Evolutionary conservation across 371 early-diverging fungal species (phyloP), one percentile per base, ranked within the genome.

Genomic region (Mucor indicus): DNA sequence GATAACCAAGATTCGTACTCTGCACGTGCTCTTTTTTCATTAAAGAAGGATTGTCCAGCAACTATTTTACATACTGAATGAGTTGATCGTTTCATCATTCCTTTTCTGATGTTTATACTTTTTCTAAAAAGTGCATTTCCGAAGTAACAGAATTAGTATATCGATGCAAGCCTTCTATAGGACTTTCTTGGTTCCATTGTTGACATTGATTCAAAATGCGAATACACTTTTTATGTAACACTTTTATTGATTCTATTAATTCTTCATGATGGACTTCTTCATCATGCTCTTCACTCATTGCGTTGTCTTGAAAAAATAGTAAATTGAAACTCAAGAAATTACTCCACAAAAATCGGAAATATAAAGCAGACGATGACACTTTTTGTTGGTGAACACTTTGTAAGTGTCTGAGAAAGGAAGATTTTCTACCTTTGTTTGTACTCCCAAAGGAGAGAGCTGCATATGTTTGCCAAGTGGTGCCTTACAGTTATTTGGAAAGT

Each of bases 1-100:
- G 39, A 15, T 75, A 72, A 22, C 66, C 58, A 0, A 75, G 41
- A 44, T 75, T 75, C 20, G 76, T 64, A 19, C 69, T 72, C 42
- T 67, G 58, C 12, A 70, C 44, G 37, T 69, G 53, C 27, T 70
- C 64, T n/a, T 62, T 64, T 36, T 67, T 74, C 31, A 74, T 69
- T 0, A 13, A 20, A 4, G 27, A 16, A 0, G 67, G 67, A 15
- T 56, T 50, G 4, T 62, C 57, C 36, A 74, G 38, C 16, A 73
- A 38, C 73, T 72, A 53, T 15, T 12, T 29, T 8, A 6, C 30
- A 12, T 6, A 12, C 30, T 12, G 12, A 29, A 12, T 8, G 12
- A 29, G 21, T 27, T 39, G 0, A 9, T 21, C 15, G 24, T 24
- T n/a, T 35, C 15, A 31, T 17, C 30, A 21, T 12, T 21, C 29